phyloP scores from a whole-genome alignment of 192 early-diverging fungal species.

The Rhizophlyctis rosea region DNA sequence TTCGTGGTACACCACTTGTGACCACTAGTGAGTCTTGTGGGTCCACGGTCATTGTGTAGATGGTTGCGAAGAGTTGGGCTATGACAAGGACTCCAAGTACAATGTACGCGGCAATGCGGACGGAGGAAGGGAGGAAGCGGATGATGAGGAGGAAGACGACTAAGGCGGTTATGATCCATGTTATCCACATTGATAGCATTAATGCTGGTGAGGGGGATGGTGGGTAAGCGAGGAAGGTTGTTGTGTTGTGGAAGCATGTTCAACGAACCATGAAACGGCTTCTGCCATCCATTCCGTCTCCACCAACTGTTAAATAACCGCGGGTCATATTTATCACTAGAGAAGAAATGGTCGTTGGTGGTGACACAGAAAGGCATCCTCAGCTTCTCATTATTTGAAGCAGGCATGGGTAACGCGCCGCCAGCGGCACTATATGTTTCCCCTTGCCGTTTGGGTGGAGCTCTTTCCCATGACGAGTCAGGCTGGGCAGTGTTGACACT shows the following conservation, averaged over 20 bases:
- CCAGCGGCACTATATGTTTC: too few relatives aligned
- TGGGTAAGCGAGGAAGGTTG: not conserved
- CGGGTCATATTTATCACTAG: not conserved
- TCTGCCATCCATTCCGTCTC: conserved; percentile 30
- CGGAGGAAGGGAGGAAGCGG: conserved; percentile 10
- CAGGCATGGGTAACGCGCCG: not conserved
- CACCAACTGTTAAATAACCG: conserved; percentile 42
- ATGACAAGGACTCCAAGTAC: conserved; percentile 11
- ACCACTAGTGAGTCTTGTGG: conserved; percentile 36
- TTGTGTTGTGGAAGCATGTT: not conserved
- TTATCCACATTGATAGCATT: conserved; percentile 31
- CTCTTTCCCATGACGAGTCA: too few relatives aligned
- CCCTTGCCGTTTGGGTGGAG: too few relatives aligned
- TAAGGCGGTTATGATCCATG: conserved; percentile 33
- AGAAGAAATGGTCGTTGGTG: not conserved
- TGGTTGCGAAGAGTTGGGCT: conserved; percentile 18
- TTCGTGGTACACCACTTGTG: conserved; percentile 27
- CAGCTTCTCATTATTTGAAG: not conserved
- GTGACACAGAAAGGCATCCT: not conserved
- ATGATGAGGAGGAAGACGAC: conserved; percentile 31
- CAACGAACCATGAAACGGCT: conserved; percentile 38
- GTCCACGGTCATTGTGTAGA: conserved; percentile 42
- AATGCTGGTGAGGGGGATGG: not conserved
- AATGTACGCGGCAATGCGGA: conserved; percentile 13
- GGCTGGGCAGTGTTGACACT: too few relatives aligned